A percentile compares a stretch with the other conserved stretches of the same genome.
Conservation (phyloP, 2,329 filamentous ascomycete species). For the Trichoderma guizhouense region DNA sequence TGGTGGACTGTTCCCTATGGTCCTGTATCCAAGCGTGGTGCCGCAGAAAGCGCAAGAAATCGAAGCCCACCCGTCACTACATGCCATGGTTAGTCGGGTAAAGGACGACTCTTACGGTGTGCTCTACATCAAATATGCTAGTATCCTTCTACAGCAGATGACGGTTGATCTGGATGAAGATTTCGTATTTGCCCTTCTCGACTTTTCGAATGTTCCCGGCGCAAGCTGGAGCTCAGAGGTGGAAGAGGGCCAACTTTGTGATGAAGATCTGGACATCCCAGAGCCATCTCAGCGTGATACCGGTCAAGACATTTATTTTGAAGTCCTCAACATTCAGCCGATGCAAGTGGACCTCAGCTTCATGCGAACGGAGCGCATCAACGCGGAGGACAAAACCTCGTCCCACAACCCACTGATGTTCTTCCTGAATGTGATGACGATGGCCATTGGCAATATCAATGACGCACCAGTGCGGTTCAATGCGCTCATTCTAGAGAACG, state of each 20-base stretch:
- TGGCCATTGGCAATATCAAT: conserved; percentile 99
- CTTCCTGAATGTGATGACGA: conserved; percentile 96
- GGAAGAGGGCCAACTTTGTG: conserved; percentile 80
- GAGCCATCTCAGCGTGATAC: conserved; percentile 81
- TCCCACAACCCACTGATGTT: conserved; percentile 96
- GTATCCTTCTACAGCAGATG: conserved; percentile 92
- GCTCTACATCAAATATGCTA: conserved; percentile 97
- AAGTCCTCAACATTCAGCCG: conserved; percentile 92
- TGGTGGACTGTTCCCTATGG: conserved; percentile 95
- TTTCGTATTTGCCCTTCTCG: conserved; percentile 92
- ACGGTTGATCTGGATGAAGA: conserved; percentile 96
- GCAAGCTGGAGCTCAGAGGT: conserved; percentile 69
- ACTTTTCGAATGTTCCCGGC: conserved; percentile 90
- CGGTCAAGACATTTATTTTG: conserved; percentile 96
- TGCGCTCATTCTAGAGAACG: conserved; percentile 90
- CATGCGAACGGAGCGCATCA: conserved; percentile 92
- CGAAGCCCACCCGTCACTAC: conserved; percentile 91
- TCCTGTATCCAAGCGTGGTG: conserved; percentile 95
- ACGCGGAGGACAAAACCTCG: conserved; percentile 89
- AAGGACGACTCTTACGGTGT: conserved; percentile 99
- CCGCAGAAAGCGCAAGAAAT: conserved; percentile 96
- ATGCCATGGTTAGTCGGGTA: conserved; percentile 85
- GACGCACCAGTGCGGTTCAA: conserved; percentile 94
- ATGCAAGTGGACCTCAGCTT: conserved; percentile 98
- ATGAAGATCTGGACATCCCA: conserved; percentile 85